These are phyloP conservation scores for Lipomyces kockii DNA, from an alignment of 805 yeast species.

Conservation along the genomic window DNA sequence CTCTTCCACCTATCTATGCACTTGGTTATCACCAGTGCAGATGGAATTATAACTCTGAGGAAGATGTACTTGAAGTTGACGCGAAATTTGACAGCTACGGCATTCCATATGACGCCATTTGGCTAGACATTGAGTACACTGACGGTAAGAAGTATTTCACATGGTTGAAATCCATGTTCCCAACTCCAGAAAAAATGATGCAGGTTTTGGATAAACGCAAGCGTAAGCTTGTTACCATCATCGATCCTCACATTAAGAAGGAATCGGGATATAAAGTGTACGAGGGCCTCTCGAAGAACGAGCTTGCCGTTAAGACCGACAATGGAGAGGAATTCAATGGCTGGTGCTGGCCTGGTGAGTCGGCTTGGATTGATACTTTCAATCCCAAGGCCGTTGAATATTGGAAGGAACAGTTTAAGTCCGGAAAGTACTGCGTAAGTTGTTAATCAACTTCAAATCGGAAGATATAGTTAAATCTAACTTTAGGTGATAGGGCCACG, in stretches of 20 bases:
- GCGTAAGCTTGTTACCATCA: constrained; percentile 78
- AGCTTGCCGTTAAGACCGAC: constrained; percentile 54
- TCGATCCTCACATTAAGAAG: constrained; percentile 88
- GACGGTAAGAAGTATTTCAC: constrained; percentile 87
- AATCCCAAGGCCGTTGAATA: constrained; percentile 61
- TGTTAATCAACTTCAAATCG: not conserved
- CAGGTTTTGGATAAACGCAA: constrained; percentile 67
- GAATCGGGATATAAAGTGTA: constrained; percentile 63
- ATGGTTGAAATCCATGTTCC: constrained; percentile 78
- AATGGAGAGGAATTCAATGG: constrained; percentile 66
- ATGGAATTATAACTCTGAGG: constrained; percentile 93
- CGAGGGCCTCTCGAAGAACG: constrained; percentile 51
- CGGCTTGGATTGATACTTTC: constrained; percentile 89
- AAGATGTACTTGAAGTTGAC: constrained; percentile 77
- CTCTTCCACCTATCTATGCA: constrained; percentile 76
- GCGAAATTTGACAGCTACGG: constrained; percentile 68
- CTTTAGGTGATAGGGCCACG: constrained; percentile 36
- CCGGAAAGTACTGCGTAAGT: constrained; percentile 47
- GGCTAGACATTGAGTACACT: constrained; percentile 95
- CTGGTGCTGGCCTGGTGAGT: constrained; percentile 98
- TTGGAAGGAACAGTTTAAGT: constrained; percentile 63
- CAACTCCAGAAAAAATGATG: constrained; percentile 74
- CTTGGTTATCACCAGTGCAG: constrained; percentile 95
- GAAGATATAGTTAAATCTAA: not conserved
- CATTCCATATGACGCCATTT: constrained; percentile 87